phyloP scores from a whole-genome alignment of 148 eudicot genomes.

The Selenicereus undatus region DNA sequence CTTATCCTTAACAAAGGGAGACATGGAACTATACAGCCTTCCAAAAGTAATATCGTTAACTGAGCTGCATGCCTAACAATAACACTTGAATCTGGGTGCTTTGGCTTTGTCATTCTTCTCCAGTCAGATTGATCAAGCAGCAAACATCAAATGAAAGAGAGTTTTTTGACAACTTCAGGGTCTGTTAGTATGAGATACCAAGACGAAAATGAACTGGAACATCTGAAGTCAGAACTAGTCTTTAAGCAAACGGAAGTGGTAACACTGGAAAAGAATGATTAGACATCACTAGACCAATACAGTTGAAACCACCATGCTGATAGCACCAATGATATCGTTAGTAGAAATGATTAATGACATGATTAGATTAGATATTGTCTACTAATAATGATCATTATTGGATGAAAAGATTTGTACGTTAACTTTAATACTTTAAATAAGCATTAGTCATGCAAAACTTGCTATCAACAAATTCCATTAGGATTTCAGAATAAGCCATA shows the following conservation, averaged over 20 bases:
- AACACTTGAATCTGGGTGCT: background rate
- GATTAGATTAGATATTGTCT: slow-evolving; percentile 2
- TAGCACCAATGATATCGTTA: background rate
- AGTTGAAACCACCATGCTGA: background rate
- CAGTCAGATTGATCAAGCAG: background rate
- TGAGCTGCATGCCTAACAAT: background rate
- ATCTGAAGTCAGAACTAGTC: background rate
- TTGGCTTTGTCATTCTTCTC: background rate
- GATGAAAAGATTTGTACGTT: background rate
- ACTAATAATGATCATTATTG: background rate
- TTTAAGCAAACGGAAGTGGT: background rate
- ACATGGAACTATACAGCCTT: background rate
- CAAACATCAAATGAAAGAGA: background rate
- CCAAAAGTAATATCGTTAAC: background rate
- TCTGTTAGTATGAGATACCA: background rate
- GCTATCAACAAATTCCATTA: background rate
- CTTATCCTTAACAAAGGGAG: background rate
- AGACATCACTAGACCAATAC: slow-evolving; percentile 2
- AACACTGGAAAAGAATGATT: background rate
- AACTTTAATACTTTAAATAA: background rate
- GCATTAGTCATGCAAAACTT: background rate
- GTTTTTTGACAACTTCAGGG: background rate
- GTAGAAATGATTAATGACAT: background rate
- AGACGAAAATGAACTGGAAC: background rate
- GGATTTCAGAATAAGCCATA: background rate